Evolutionary conservation across 768 basidiomycete genomes (phyloP).

Genomic region (Podaxis sp.): DNA sequence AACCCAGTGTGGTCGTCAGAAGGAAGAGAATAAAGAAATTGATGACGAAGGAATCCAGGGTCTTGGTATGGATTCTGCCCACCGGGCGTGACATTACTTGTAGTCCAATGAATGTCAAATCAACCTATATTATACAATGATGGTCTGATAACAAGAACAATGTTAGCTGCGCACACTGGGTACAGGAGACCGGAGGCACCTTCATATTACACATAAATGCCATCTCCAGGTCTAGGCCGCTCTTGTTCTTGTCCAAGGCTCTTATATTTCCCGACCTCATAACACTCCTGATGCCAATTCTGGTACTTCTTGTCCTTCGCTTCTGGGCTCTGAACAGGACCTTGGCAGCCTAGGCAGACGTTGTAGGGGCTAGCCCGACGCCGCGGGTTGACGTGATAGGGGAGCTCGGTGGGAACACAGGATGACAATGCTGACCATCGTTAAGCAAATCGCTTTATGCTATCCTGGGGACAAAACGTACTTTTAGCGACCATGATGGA

Average conservation of each 20-base stretch:
- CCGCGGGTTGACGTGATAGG: background rate
- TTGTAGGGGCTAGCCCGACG: conserved; percentile 2
- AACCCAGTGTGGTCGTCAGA: conserved; percentile 58
- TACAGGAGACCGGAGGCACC: background rate
- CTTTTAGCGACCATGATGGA: background rate
- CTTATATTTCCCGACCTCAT: background rate
- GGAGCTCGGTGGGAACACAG: background rate
- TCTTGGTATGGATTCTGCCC: too few relatives aligned
- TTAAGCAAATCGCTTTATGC: too few relatives aligned
- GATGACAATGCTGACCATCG: background rate
- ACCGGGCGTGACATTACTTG: too few relatives aligned
- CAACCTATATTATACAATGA: background rate
- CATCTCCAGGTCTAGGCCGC: background rate
- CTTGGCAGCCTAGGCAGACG: conserved; percentile 8
- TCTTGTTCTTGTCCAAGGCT: background rate
- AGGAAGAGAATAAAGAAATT: conserved; percentile 18
- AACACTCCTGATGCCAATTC: conserved; percentile 9
- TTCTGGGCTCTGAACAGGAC: background rate
- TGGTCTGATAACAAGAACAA: background rate
- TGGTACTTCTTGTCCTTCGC: background rate
- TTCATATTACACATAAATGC: background rate
- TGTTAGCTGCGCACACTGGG: too few relatives aligned
- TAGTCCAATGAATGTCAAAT: background rate
- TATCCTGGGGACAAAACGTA: background rate
- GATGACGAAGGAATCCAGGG: background rate